Base-by-base conservation (phyloP, 169 alveolate genomes). In the Plasmodium coatneyi region DNA sequence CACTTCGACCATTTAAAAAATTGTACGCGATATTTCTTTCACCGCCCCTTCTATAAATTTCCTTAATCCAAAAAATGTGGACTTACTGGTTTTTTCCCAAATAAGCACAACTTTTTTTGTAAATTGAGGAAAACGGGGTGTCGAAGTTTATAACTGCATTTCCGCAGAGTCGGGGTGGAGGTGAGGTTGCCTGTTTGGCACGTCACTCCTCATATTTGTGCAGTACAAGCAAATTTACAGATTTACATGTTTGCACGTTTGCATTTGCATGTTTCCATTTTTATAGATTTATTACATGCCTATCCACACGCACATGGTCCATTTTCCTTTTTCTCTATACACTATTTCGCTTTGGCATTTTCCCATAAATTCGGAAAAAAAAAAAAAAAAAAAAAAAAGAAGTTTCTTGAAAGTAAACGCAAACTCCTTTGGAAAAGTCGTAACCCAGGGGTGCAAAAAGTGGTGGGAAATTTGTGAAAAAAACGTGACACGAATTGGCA, bases 321-420 rank as follows among this genome's bases (percentile, higher is more conserved):
- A 9, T 80, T 81, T 46, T 81, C 30, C 19, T 70, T 83, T 66
- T 70, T 25, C 71, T 66, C 66, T 32, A 52, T 70, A 82, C 92
- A 83, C 92, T 83, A 39, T 83, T 39, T 34, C 49, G 92, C 92
- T 83, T 22, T 34, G 74, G 92, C 92, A 83, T 71, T 71, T 83
- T 43, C 28, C 71, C 54, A 70, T 56, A 60, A 30, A 70, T 83
- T 79, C 28, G 28, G 16, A 43, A 83, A 71, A 83, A 66, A 71
- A 71, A 82, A 32, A 60, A 82, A 30, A 56, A 54, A 60, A 60
- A 28, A 39, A 39, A 60, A 60, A 19, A n/a, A n/a, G n/a, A 60
- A 22, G 74, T 60, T 66, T 7, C 76, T 25, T 66, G 6, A 66
- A 66, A 19, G n/a, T 60, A 25, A 25, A 66, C 41, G 76, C 76